phyloP scores from a whole-genome alignment of 2,329 filamentous ascomycete species.

The Trichophyton rubrum region DNA sequence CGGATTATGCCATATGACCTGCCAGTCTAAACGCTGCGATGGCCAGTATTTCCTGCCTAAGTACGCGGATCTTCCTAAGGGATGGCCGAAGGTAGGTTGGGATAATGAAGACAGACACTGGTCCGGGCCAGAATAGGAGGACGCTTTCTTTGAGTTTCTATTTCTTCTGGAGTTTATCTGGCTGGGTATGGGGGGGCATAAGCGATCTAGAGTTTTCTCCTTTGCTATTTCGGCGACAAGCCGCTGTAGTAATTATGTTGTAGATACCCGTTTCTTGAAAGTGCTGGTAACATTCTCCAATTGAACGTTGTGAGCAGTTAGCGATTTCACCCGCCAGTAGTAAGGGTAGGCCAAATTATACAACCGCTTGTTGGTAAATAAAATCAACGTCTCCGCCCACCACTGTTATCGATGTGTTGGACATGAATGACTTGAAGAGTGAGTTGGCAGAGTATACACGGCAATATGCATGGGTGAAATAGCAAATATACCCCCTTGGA shows the following conservation, averaged over 20 bases:
- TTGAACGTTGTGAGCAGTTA: too few relatives aligned
- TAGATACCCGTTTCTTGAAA: too few relatives aligned
- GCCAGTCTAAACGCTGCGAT: constrained; percentile 32
- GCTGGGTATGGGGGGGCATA: background rate
- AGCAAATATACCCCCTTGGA: too few relatives aligned
- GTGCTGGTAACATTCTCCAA: too few relatives aligned
- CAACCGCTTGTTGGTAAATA: too few relatives aligned
- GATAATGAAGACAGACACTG: constrained; percentile 19
- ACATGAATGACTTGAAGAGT: background rate
- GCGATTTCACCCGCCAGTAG: too few relatives aligned
- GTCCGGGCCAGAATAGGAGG: background rate
- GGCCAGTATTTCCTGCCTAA: constrained; percentile 48
- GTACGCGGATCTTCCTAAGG: constrained; percentile 45
- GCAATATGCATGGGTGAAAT: background rate
- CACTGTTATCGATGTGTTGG: too few relatives aligned
- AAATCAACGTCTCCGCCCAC: too few relatives aligned
- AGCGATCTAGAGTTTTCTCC: background rate
- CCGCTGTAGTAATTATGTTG: too few relatives aligned
- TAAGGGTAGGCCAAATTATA: too few relatives aligned
- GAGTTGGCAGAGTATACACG: too few relatives aligned
- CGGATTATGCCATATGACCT: constrained; percentile 43
- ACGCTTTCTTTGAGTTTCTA: background rate
- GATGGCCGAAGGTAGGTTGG: constrained; percentile 51
- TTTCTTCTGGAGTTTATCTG: background rate
- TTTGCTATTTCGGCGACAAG: too few relatives aligned